Percentiles rank a stretch among this genome's conserved stretches.
Evolutionary conservation across 192 early-diverging fungal genomes (phyloP).

Genomic region (Rhizoclosmatium sp.): DNA sequence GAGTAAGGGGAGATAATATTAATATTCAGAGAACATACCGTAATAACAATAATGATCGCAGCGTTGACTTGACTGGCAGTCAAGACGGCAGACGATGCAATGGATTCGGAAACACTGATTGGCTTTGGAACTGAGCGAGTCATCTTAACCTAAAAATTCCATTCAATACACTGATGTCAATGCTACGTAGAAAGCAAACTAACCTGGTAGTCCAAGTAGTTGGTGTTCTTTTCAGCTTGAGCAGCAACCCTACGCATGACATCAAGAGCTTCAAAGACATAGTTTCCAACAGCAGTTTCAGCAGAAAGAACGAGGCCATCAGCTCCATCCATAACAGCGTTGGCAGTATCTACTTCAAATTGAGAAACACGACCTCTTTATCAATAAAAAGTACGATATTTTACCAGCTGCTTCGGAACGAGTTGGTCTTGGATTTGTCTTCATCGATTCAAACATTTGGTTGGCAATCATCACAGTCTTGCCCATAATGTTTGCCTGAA

Average conservation of each 20-base stretch:
- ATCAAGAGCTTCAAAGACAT: constrained; percentile 56
- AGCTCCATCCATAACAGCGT: constrained; percentile 69
- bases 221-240: constrained; percentile 64
- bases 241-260: constrained; percentile 59
- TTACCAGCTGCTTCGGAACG: constrained; percentile 55
- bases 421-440: constrained; percentile 57
- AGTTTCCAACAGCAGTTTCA: constrained; percentile 65
- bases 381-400: background rate
- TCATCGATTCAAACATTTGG: constrained; percentile 70
- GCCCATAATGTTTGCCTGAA: constrained; percentile 58
- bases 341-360: constrained; percentile 41
- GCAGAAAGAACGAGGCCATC: constrained; percentile 67
- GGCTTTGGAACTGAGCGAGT: constrained; percentile 65
- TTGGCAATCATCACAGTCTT: constrained; percentile 67
- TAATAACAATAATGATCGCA: constrained; percentile 60
- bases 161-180: too few species aligned
- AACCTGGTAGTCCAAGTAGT: constrained; percentile 64
- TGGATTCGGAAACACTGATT: constrained; percentile 63
- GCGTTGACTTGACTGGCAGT: constrained; percentile 62
- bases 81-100: constrained; percentile 64
- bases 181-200: too few species aligned
- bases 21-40: constrained; percentile 30
- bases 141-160: constrained; percentile 43
- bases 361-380: background rate
- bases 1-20: constrained; percentile 1